Base-by-base conservation (phyloP, 495 filamentous ascomycete genomes). In the Pyrenula aspistea region DNA sequence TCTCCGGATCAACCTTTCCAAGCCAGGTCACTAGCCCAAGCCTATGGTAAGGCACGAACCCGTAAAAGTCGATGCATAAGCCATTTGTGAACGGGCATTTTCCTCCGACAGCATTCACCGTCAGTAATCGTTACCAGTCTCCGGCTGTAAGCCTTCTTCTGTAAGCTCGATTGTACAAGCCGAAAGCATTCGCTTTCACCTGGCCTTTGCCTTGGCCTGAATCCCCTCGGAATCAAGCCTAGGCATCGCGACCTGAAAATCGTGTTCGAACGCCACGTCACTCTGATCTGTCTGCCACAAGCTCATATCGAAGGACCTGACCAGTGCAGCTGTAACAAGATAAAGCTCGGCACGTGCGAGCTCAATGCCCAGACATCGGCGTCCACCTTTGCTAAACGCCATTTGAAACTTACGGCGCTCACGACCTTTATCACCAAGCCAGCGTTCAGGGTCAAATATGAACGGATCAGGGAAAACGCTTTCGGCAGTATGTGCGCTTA, bases 191-290 rank as follows among this genome's bases (percentile, higher is more conserved):
- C n/a, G n/a, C n/a, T n/a, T n/a, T n/a, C n/a, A n/a, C n/a, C n/a
- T n/a, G n/a, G n/a, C n/a, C n/a, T n/a, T n/a, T n/a, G n/a, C 60
- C 15, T 22, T 42, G 10, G 58, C 65, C 51, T 58, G 59, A 23
- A 69, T 56, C 56, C 67, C 65, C 53, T 64, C 60, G 2, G 67
- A 61, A 22, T 56, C 63, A 19, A 70, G 48, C 55, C 59, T 67
- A 21, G 70, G 67, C 51, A 58, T 61, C 12, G 63, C 61, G 53
- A 73, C 66, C 50, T 70, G 67, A 58, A 66, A 71, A 58, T 70
- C 70, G 56, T 70, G 62, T 21, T 49, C 22, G 58, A 70, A 70
- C 25, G 53, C 55, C 48, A 69, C 68, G 53, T 65, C 65, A 12
- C 12, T 52, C 20, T 58, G 58, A 52, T 63, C 64, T 12, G 66